These are phyloP conservation scores for Scorias spongiosa DNA, from an alignment of 2,329 filamentous ascomycete species.

Conservation along the genomic window DNA sequence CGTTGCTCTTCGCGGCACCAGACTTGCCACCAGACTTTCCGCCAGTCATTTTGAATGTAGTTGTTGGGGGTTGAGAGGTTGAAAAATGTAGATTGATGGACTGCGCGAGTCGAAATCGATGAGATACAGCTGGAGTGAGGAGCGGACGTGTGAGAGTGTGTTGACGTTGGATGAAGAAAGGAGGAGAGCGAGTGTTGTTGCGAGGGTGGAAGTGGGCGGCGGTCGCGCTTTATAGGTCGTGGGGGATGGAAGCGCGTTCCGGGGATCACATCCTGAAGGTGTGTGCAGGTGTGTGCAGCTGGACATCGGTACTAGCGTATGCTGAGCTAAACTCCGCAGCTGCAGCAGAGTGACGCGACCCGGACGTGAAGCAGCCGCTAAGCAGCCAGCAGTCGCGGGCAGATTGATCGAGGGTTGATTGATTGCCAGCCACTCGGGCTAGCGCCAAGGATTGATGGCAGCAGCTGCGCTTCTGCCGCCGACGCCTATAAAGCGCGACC, in stretches of 20 bases:
- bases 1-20: slow-evolving; percentile 87
- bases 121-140: slow-evolving; percentile 14
- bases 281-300: too few species aligned
- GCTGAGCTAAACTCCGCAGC: too few species aligned
- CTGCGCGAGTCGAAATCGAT: slow-evolving; percentile 16
- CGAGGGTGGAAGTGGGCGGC: slow-evolving; percentile 10
- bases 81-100: slow-evolving; percentile 18
- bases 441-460: background rate
- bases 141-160: slow-evolving; percentile 21
- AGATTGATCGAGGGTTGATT: too few species aligned
- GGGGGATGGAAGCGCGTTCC: background rate
- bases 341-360: too few species aligned
- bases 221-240: background rate
- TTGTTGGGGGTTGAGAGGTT: slow-evolving; percentile 11
- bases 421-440: background rate
- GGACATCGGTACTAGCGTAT: too few species aligned
- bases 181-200: slow-evolving; percentile 12
- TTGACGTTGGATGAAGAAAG: slow-evolving; percentile 25
- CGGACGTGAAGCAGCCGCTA: too few species aligned
- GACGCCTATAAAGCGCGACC: slow-evolving; percentile 6
- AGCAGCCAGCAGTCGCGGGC: too few species aligned
- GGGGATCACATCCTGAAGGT: background rate
- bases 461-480: background rate
- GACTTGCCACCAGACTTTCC: slow-evolving; percentile 99
- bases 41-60: slow-evolving; percentile 88